These are phyloP conservation scores for Jamesozyma lodderae DNA, from an alignment of 805 yeast genomes.

Conservation along the genomic window DNA sequence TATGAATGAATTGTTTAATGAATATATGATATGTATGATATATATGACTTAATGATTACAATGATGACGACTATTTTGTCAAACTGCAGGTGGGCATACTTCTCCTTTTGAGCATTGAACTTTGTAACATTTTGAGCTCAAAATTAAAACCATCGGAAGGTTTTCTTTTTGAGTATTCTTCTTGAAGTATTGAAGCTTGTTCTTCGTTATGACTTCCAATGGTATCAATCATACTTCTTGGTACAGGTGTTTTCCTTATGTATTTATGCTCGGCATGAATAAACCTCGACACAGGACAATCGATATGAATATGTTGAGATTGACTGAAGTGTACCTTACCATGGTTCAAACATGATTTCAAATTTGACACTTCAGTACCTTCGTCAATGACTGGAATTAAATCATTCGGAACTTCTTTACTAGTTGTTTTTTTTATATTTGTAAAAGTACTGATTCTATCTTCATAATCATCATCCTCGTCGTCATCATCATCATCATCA, in stretches of 20 bases:
- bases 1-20: too few species aligned
- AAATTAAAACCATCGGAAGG: slow-evolving; percentile 9
- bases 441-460: not conserved
- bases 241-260: slow-evolving; percentile 10
- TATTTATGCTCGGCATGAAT: slow-evolving; percentile 5
- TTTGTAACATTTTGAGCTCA: slow-evolving; percentile 18
- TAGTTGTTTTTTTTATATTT: not conserved
- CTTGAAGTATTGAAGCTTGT: slow-evolving; percentile 1
- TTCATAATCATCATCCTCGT: slow-evolving; percentile 4
- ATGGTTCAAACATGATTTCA: not conserved
- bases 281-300: slow-evolving; percentile 5
- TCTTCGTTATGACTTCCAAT: not conserved
- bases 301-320: slow-evolving; percentile 7
- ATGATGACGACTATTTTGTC: not conserved
- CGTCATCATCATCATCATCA: slow-evolving; percentile 6
- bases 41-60: too few species aligned
- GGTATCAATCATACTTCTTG: slow-evolving; percentile 4
- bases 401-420: too few species aligned
- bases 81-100: slow-evolving; percentile 7
- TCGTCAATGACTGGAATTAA: slow-evolving; percentile 1
- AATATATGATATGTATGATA: too few species aligned
- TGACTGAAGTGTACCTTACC: not conserved
- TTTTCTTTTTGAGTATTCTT: slow-evolving; percentile 1
- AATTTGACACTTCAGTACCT: not conserved
- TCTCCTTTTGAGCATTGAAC: slow-evolving; percentile 25